phyloP scores from a whole-genome alignment of 2,329 filamentous ascomycete species.

The Verticillium albo-atrum region DNA sequence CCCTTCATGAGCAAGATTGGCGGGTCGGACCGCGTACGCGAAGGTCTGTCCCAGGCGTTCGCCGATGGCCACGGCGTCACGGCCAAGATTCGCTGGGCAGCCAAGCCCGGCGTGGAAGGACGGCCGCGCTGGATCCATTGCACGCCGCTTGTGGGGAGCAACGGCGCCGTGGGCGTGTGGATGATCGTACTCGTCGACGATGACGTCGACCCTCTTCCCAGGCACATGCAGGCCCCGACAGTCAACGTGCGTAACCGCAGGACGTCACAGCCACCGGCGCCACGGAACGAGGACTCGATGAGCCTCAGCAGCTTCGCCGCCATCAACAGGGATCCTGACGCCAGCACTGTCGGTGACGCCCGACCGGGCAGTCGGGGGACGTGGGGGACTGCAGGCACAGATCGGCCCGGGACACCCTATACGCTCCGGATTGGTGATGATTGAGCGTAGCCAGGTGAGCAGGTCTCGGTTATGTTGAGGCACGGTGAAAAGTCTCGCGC shows the following conservation, averaged over 20 bases:
- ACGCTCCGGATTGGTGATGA: not conserved
- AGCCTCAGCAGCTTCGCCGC: constrained; percentile 13
- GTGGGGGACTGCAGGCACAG: not conserved
- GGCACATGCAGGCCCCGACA: constrained; percentile 16
- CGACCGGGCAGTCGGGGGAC: not conserved
- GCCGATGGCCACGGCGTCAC: constrained; percentile 67
- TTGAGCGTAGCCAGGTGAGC: not conserved
- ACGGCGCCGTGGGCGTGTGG: constrained; percentile 70
- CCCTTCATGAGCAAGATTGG: constrained; percentile 51
- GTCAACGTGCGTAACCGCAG: constrained; percentile 14
- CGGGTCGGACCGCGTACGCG: constrained; percentile 40
- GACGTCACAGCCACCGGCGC: constrained; percentile 1
- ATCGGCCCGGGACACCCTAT: not conserved
- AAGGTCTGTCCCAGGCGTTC: constrained; percentile 53
- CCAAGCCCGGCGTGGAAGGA: constrained; percentile 47
- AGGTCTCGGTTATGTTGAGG: not conserved
- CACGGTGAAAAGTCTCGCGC: not conserved
- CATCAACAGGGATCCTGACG: constrained; percentile 6
- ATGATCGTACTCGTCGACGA: constrained; percentile 72
- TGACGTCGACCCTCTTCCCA: constrained; percentile 29
- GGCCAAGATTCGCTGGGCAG: constrained; percentile 69
- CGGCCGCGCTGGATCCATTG: constrained; percentile 72
- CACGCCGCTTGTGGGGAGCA: constrained; percentile 64
- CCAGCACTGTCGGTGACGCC: not conserved
- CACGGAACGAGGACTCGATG: constrained; percentile 11